Evolutionary conservation across 2,329 filamentous ascomycete species (phyloP), one percentile per base, ranked within the genome.

Genomic region (Emmonsiellopsis sp.): DNA sequence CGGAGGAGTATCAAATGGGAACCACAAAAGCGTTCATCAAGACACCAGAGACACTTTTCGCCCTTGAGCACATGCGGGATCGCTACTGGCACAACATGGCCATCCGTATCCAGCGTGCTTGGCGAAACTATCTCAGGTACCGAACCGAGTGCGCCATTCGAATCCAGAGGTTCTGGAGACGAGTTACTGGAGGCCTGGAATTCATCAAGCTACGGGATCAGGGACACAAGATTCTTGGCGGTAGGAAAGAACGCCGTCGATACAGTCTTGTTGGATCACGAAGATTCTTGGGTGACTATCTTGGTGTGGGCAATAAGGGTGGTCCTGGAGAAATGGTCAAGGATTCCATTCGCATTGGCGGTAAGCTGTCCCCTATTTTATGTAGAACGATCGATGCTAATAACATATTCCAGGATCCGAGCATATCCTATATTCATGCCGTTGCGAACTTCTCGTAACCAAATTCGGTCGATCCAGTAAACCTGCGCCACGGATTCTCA

Each of bases 21-120:
- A 87, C 93, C 5, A 92, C 88, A 1, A 98, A 97, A 72, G 92
- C 90, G 3, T 98, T 98, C 65, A 95, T 98, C 75, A 97, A 98
- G 72, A 91, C 93, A 0, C 93, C 93, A 0, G 93, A 98, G 71
- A 98, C 93, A 0, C 75, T 98, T 2, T 98, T 98, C 65, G 93
- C 93, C 2, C 77, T 98, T 9, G 93, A 98, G 71, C 91, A 94
- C 54, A 97, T 98, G 92, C 83, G 93, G 66, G 93, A 98, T 68
- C 81, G 88, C 53, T 98, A 97, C 72, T 97, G 92, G 92, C 92
- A 97, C 71, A 98, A 97, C 73, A 97, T 98, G 93, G 93, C 93
- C 3, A 95, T 92, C 56, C 84, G 93, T 55, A 97, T 98, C 55
- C 93, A 98, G 73, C 83, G 93, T 61, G 93, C 95, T 65, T 98